These are phyloP conservation scores for Carallia pectinifolia DNA, from an alignment of 345 rosid genomes.

Conservation along the genomic window DNA sequence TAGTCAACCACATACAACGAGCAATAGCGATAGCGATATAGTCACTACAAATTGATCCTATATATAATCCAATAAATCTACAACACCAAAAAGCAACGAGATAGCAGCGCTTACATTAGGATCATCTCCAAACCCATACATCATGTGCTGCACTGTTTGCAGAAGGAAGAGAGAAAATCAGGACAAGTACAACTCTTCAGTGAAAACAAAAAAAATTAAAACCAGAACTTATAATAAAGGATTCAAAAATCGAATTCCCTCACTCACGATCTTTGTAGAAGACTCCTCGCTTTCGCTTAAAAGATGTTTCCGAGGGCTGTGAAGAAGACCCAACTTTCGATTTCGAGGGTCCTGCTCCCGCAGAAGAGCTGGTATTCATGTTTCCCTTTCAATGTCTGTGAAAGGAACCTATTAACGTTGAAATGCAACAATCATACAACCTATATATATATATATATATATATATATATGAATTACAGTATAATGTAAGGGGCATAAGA, in stretches of 20 bases:
- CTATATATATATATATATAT: too few relatives aligned
- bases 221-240: too few relatives aligned
- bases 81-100: neutral
- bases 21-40: too few relatives aligned
- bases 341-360: slow-evolving; percentile 48
- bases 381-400: neutral
- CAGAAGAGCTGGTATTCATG: slow-evolving; percentile 29
- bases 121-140: slow-evolving; percentile 95
- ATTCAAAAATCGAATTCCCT: too few relatives aligned
- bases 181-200: neutral
- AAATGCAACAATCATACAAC: too few relatives aligned
- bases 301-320: slow-evolving; percentile 62
- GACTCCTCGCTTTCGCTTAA: slow-evolving; percentile 77
- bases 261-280: slow-evolving; percentile 83
- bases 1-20: neutral
- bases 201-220: neutral
- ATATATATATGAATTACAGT: too few relatives aligned
- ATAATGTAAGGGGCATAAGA: too few relatives aligned
- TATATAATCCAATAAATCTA: too few relatives aligned
- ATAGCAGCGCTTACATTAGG: slow-evolving; percentile 52
- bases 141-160: slow-evolving; percentile 85
- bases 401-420: neutral
- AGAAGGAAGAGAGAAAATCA: neutral
- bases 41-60: too few relatives aligned
- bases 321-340: slow-evolving; percentile 59